A percentile compares a stretch with the other conserved stretches of the same genome.
These are phyloP conservation scores for Xylaria intraflava DNA, from an alignment of 495 filamentous ascomycete genomes.

Conservation along the genomic window DNA sequence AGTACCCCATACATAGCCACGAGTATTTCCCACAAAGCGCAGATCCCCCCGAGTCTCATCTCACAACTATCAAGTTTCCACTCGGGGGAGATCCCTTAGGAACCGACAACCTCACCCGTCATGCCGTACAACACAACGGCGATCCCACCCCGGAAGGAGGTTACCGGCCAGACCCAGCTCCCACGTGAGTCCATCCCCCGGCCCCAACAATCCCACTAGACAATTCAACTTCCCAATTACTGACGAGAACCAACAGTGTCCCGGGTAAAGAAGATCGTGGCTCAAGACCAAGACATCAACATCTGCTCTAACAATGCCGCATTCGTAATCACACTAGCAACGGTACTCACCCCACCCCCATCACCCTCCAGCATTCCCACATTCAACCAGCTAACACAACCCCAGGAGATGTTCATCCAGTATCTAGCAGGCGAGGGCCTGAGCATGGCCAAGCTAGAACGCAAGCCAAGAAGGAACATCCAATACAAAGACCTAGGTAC, in stretches of 20 bases:
- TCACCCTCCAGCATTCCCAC: background rate
- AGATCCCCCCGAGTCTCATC: background rate
- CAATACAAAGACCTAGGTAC: conserved; percentile 81
- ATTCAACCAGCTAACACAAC: conserved; percentile 1
- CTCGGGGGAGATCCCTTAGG: no score
- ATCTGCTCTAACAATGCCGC: conserved; percentile 87
- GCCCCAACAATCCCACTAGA: background rate
- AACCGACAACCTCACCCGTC: background rate
- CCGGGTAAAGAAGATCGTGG: conserved; percentile 88
- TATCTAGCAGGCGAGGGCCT: conserved; percentile 79
- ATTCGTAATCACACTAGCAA: conserved; percentile 89
- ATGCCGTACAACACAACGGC: conserved; percentile 91
- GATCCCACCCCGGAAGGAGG: conserved; percentile 71
- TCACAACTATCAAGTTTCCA: background rate
- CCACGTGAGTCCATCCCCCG: conserved; percentile 57
- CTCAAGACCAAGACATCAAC: conserved; percentile 74
- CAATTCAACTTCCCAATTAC: background rate
- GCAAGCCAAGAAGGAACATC: conserved; percentile 86
- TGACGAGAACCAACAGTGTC: conserved; percentile 55
- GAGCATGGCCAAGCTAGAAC: conserved; percentile 81
- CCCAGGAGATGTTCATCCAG: conserved; percentile 91
- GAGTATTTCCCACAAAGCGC: background rate
- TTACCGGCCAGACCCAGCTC: conserved; percentile 75
- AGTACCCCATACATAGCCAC: no score
- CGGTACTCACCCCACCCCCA: conserved; percentile 43